These are phyloP conservation scores for Tolypocladium amazonense DNA, from an alignment of 2,329 filamentous ascomycete genomes.

Conservation along the genomic window DNA sequence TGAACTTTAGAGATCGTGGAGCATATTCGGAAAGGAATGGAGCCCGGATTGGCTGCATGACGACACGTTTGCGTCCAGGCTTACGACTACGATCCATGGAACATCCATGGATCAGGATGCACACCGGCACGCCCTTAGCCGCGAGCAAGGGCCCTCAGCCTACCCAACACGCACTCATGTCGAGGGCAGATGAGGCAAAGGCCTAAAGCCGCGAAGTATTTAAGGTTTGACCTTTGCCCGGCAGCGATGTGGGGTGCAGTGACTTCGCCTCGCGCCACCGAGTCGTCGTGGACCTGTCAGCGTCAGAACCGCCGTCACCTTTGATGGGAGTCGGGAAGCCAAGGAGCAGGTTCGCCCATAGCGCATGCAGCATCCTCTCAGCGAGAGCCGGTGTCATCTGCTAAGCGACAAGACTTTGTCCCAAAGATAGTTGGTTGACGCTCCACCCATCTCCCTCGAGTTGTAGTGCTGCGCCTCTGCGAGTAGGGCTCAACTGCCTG, in stretches of 20 bases:
- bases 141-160: background rate
- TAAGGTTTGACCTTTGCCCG: background rate
- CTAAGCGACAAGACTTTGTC: background rate
- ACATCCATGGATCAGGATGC: background rate
- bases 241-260: background rate
- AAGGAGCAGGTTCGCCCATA: background rate
- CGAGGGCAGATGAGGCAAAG: background rate
- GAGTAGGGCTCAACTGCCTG: background rate
- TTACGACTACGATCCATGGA: too few species aligned
- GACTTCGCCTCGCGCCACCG: background rate
- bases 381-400: background rate
- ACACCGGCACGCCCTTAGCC: background rate
- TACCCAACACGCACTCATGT: background rate
- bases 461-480: background rate
- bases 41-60: background rate
- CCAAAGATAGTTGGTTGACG: background rate
- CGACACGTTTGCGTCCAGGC: background rate
- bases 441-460: background rate
- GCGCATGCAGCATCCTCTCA: background rate
- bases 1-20: too few species aligned
- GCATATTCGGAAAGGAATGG: background rate
- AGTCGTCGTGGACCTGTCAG: background rate
- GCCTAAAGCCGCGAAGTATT: background rate
- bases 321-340: background rate
- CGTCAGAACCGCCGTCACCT: background rate